Percentiles rank a stretch among this genome's conserved stretches.
phyloP scores from a whole-genome alignment of 257 asterid species.

The Solanum tarapatanum region DNA sequence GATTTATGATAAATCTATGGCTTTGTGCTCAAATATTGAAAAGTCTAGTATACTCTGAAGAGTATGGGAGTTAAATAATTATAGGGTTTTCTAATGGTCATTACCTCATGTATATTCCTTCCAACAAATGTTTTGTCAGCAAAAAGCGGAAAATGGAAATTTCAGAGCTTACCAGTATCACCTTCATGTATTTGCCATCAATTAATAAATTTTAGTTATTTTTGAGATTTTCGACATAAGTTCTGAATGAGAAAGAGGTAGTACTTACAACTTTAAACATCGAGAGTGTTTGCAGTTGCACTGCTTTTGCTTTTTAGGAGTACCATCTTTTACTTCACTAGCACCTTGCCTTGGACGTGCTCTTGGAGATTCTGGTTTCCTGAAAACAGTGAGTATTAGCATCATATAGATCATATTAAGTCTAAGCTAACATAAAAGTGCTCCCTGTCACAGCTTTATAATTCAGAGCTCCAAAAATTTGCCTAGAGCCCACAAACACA shows the following conservation, averaged over 20 bases:
- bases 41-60: background rate
- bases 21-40: background rate
- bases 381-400: conserved; percentile 17
- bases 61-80: background rate
- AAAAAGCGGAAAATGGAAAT: background rate
- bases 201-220: background rate
- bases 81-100: background rate
- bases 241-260: conserved; percentile 1
- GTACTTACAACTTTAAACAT: conserved; percentile 86
- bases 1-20: background rate
- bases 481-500: background rate
- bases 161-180: background rate
- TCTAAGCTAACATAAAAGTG: background rate
- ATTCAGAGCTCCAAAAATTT: background rate
- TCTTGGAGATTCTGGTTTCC: conserved; percentile 92
- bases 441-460: background rate
- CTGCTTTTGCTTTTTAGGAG: conserved; percentile 94
- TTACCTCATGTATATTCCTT: background rate
- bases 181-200: background rate
- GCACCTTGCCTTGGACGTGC: conserved; percentile 47
- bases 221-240: background rate
- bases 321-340: conserved; percentile 69
- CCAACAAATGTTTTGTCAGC: background rate
- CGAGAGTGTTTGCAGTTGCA: conserved; percentile 94
- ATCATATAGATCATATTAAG: background rate